phyloP scores from a whole-genome alignment of 257 asterid species.

The Fraxinus anomala region DNA sequence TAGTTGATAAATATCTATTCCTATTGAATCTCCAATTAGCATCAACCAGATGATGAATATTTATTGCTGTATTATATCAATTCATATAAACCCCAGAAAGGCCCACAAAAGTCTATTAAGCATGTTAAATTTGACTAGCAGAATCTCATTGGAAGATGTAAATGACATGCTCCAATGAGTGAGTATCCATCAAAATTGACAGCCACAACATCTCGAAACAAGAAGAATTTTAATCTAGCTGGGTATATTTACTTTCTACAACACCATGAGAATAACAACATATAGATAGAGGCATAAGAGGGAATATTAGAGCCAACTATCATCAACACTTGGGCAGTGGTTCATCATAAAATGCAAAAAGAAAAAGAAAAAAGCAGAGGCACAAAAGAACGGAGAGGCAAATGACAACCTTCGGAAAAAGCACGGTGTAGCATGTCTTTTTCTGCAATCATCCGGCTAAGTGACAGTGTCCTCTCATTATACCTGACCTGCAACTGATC shows the following conservation, averaged over 20 bases:
- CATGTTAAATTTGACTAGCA: slow-evolving; percentile 10
- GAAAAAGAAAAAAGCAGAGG: background rate
- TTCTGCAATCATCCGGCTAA: slow-evolving; percentile 79
- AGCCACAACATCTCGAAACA: background rate
- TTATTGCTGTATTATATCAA: background rate
- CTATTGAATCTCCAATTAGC: slow-evolving; percentile 11
- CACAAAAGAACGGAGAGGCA: slow-evolving; percentile 11
- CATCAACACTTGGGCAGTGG: background rate
- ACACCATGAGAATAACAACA: background rate
- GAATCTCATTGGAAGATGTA: slow-evolving; percentile 12
- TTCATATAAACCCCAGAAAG: background rate
- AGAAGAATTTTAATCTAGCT: background rate
- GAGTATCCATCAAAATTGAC: background rate
- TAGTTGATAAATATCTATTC: slow-evolving; percentile 3
- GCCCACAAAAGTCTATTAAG: background rate
- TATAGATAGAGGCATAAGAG: background rate
- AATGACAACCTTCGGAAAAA: slow-evolving; percentile 66
- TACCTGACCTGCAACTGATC: slow-evolving; percentile 56
- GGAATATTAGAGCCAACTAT: background rate
- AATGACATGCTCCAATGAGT: background rate
- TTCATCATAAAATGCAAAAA: background rate
- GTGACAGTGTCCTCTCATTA: slow-evolving; percentile 61
- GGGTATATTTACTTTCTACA: background rate
- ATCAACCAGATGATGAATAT: slow-evolving; percentile 7
- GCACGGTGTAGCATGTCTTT: slow-evolving; percentile 74